Percentiles rank a stretch among this genome's conserved stretches.
Evolutionary conservation across 2,329 filamentous ascomycete species (phyloP).

Genomic region (Penicillium hesseltinei): DNA sequence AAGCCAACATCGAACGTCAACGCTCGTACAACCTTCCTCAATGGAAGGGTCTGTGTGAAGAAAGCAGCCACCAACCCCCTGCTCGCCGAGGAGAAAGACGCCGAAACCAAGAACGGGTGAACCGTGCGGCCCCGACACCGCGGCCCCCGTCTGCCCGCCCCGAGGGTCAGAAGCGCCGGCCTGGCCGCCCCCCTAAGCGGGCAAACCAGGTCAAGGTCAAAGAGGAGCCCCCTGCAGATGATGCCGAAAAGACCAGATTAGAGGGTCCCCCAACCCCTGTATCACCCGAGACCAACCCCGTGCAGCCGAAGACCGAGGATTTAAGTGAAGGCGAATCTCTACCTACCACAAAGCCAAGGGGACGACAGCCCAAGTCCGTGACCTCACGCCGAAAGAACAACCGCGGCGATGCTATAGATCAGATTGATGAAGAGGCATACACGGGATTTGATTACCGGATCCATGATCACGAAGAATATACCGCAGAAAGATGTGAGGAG

Average conservation of each 20-base stretch:
- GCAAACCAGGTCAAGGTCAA: slow-evolving; percentile 40
- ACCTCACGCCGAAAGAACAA: slow-evolving; percentile 86
- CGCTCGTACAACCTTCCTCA: slow-evolving; percentile 95
- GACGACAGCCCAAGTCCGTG: slow-evolving; percentile 66
- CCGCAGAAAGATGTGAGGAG: slow-evolving; percentile 87
- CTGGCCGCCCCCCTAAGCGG: slow-evolving; percentile 41
- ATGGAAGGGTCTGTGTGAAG: slow-evolving; percentile 90
- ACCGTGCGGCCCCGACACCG: slow-evolving; percentile 37
- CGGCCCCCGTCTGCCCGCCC: slow-evolving; percentile 37
- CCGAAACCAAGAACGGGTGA: slow-evolving; percentile 49
- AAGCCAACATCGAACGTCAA: slow-evolving; percentile 95
- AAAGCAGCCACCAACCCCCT: slow-evolving; percentile 93
- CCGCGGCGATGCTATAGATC: slow-evolving; percentile 71
- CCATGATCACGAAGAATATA: slow-evolving; percentile 79
- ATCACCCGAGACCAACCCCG: slow-evolving; percentile 53
- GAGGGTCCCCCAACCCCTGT: slow-evolving; percentile 55
- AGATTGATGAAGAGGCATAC: slow-evolving; percentile 86
- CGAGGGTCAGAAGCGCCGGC: slow-evolving; percentile 48
- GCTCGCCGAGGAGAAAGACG: slow-evolving; percentile 70
- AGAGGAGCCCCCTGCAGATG: slow-evolving; percentile 38
- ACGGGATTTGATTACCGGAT: slow-evolving; percentile 88
- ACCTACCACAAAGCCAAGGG: slow-evolving; percentile 46
- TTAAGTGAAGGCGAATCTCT: slow-evolving; percentile 45
- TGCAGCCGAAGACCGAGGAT: slow-evolving; percentile 57
- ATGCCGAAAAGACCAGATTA: slow-evolving; percentile 40